Percentiles rank a stretch among this genome's conserved stretches.
These are phyloP conservation scores for Talaromyces amestolkiae DNA, from an alignment of 2,329 filamentous ascomycete genomes.

Conservation along the genomic window DNA sequence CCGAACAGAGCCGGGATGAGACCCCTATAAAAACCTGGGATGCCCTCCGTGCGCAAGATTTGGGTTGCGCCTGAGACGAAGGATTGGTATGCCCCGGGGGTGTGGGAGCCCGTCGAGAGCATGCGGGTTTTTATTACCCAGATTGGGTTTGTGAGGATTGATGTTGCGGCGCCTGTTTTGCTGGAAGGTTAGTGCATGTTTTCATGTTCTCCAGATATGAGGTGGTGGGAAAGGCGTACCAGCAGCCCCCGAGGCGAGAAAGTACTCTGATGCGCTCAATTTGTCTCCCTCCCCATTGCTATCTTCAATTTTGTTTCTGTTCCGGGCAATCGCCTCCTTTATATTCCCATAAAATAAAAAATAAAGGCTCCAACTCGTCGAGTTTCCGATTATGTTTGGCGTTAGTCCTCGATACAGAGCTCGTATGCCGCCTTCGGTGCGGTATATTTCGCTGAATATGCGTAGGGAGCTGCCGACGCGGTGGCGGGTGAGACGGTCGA, in stretches of 20 bases:
- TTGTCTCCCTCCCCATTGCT: slow-evolving; percentile 25
- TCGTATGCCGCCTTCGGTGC: slow-evolving; percentile 56
- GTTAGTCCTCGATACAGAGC: slow-evolving; percentile 86
- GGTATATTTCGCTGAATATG: slow-evolving; percentile 52
- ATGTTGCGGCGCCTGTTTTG: slow-evolving; percentile 61
- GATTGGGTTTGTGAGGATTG: slow-evolving; percentile 85
- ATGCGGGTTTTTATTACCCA: slow-evolving; percentile 99
- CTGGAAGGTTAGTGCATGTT: background rate
- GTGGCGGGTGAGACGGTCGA: slow-evolving; percentile 49
- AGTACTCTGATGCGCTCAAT: slow-evolving; percentile 70
- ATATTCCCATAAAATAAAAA: slow-evolving; percentile 71
- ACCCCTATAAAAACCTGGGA: slow-evolving; percentile 81
- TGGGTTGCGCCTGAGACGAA: slow-evolving; percentile 68
- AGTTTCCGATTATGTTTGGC: slow-evolving; percentile 89
- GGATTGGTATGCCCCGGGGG: slow-evolving; percentile 74
- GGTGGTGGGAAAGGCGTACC: slow-evolving; percentile 38
- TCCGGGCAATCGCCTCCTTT: slow-evolving; percentile 50
- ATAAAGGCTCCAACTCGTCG: slow-evolving; percentile 85
- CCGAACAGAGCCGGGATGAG: slow-evolving; percentile 79
- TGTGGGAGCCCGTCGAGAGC: slow-evolving; percentile 75
- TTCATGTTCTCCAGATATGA: background rate
- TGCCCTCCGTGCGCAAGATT: slow-evolving; percentile 69
- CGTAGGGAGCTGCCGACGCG: slow-evolving; percentile 54
- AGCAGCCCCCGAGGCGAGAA: slow-evolving; percentile 67
- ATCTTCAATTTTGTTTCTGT: slow-evolving; percentile 29